Conservation (phyloP, 2,329 filamentous ascomycete genomes). For the Cladosporium austrohemisphaericum region DNA sequence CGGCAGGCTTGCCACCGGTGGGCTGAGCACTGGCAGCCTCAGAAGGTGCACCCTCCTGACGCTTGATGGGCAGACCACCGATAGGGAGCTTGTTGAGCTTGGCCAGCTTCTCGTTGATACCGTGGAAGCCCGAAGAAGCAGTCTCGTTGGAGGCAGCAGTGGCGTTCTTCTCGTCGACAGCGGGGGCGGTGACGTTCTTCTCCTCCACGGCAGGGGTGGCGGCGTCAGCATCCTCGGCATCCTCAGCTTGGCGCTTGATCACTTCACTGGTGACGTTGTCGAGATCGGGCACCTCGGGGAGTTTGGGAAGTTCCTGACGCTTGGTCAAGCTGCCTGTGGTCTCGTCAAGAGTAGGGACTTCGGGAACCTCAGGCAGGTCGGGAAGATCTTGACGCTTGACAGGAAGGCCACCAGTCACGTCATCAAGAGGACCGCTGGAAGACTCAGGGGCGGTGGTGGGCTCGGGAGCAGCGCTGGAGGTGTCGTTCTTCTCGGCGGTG, state of each 20-base stretch:
- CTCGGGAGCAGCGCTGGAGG: background rate
- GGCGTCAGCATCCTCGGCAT: background rate
- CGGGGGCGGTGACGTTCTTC: background rate
- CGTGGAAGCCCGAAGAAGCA: background rate
- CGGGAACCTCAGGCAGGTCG: background rate
- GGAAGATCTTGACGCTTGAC: background rate
- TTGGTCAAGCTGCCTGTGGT: background rate
- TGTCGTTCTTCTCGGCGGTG: background rate
- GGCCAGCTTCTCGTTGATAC: constrained; percentile 9
- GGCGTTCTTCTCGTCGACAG: background rate
- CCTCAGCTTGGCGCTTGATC: background rate
- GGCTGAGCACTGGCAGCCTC: background rate
- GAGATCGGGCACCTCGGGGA: background rate
- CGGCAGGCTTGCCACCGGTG: background rate
- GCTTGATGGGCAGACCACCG: constrained; percentile 4
- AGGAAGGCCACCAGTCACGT: background rate
- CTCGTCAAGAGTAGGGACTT: background rate
- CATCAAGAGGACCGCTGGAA: background rate
- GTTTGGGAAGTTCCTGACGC: background rate
- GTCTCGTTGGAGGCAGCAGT: background rate
- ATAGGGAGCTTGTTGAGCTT: constrained; percentile 7
- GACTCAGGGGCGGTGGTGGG: background rate
- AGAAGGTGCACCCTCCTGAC: background rate
- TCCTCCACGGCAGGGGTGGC: background rate
- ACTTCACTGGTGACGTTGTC: too few species aligned